phyloP scores from a whole-genome alignment of 225 moss, liverwort and hornwort species.

The Bryum argenteum region DNA sequence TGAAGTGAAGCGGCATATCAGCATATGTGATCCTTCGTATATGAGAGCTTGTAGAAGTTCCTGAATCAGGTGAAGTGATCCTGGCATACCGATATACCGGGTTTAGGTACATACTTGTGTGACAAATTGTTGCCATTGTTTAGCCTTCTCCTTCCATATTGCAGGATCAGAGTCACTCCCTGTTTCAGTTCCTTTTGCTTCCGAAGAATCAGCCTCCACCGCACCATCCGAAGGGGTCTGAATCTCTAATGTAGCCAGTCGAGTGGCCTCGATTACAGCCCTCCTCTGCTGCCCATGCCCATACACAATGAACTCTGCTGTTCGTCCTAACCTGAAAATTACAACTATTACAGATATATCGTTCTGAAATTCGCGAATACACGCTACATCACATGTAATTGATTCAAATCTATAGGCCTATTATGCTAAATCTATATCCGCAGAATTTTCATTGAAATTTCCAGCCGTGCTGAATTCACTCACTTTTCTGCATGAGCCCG shows the following conservation, averaged over 20 bases:
- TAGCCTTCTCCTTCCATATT: conserved; percentile 88
- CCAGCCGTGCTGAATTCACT: conserved; percentile 30
- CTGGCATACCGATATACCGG: not conserved
- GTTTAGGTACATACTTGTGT: conserved; percentile 60
- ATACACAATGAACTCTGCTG: conserved; percentile 87
- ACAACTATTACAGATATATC: conserved; percentile 22
- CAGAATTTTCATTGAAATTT: not conserved
- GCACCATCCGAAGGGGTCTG: conserved; percentile 25
- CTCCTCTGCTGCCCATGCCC: conserved; percentile 88
- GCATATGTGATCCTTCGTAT: conserved; percentile 14
- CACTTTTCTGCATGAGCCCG: conserved; percentile 89
- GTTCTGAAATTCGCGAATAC: conserved; percentile 11
- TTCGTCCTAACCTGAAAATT: conserved; percentile 76
- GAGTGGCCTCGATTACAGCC: conserved; percentile 89
- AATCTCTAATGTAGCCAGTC: conserved; percentile 62
- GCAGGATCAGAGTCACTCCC: conserved; percentile 41
- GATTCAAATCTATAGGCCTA: not conserved
- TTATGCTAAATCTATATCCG: not conserved
- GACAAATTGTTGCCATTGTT: conserved; percentile 88
- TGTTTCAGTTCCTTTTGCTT: conserved; percentile 30
- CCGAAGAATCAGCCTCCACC: conserved; percentile 33
- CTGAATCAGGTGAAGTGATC: not conserved
- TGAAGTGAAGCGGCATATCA: conserved; percentile 6
- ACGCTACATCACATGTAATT: not conserved
- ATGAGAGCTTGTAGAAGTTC: not conserved